Base-by-base conservation (phyloP, 225 moss, liverwort and hornwort genomes). In the Rhytidiadelphus loreus region DNA sequence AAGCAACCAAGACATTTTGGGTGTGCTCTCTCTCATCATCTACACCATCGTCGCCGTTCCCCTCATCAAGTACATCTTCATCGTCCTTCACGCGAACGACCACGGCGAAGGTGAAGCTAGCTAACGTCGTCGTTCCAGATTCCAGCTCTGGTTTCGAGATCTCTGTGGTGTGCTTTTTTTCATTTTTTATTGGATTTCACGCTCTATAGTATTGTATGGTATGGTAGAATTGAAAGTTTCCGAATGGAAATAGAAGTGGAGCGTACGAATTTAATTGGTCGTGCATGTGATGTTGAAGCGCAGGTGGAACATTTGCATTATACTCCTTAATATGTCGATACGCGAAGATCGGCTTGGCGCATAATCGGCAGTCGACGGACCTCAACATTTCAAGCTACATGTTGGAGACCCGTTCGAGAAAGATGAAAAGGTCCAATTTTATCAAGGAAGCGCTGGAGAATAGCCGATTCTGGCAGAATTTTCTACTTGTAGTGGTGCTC, bases 31-130 rank as follows among this genome's bases (percentile, higher is more conserved):
- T 23, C 94, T 96, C 35, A 97, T 97, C 70, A 90, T 95, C 82
- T 97, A 96, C 89, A 97, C 97, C 30, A 84, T 97, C 65, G 86
- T 95, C 29, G 93, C 94, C 24, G 88, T 97, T 48, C 96, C 97
- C 11, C 93, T 93, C 56, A 37, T 91, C 55, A 93, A 92, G 74
- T 92, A 92, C 80, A 90, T 93, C 68, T 92, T 93, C 77, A 91
- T 93, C 22, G 91, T 93, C 53, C 91, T 93, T 17, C 89, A 52
- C 3, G 88, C 90, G 15, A 92, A 91, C 60, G 91, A 93, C 80
- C 89, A 92, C 50, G 92, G 94, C 60, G 89, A 94, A 82, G 94
- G 92, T 91, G 44, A n/a, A 52, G 24, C 55, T 55, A 35, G 37
- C 55, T 68, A n/a, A 22, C 17, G 13, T 32, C 53, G 29, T 16